Evolutionary conservation across 148 eudicot genomes (phyloP).

Genomic region (Dianthus caryophyllus): DNA sequence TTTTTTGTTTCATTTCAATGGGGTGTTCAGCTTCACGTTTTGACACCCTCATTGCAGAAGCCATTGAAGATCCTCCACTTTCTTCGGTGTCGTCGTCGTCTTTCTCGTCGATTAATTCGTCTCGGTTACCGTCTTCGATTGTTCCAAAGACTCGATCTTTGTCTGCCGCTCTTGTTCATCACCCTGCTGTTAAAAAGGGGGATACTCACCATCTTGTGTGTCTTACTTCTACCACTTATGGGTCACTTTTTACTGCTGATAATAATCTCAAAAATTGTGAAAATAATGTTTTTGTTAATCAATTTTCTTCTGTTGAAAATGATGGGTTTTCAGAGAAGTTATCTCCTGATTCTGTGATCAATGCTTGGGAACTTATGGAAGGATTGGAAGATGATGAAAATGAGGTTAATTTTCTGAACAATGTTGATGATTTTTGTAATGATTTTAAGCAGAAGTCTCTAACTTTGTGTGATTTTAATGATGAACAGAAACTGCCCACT

Average conservation of each 20-base stretch:
- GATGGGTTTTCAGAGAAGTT: slow-evolving; percentile 24
- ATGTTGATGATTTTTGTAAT: background rate
- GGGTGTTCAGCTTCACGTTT: slow-evolving; percentile 74
- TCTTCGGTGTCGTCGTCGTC: slow-evolving; percentile 14
- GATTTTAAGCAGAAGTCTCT: background rate
- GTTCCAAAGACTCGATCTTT: slow-evolving; percentile 52
- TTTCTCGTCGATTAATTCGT: slow-evolving; percentile 25
- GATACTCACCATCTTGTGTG: slow-evolving; percentile 82
- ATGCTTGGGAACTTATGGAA: slow-evolving; percentile 99
- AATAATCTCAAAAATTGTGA: slow-evolving; percentile 3
- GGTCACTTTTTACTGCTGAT: slow-evolving; percentile 57
- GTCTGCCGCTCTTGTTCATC: slow-evolving; percentile 64
- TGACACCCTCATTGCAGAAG: slow-evolving; percentile 33
- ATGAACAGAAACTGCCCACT: slow-evolving; percentile 22
- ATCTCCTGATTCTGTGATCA: slow-evolving; percentile 88
- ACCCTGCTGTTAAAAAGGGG: slow-evolving; percentile 68
- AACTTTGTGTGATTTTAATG: slow-evolving; percentile 3
- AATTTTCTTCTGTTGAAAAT: slow-evolving; percentile 17
- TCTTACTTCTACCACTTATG: slow-evolving; percentile 87
- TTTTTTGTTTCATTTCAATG: slow-evolving; percentile 24
- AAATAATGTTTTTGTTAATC: slow-evolving; percentile 3
- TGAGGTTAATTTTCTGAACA: background rate
- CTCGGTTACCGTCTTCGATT: slow-evolving; percentile 34
- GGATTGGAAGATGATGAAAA: slow-evolving; percentile 77
- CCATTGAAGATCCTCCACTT: slow-evolving; percentile 34